phyloP scores from a whole-genome alignment of 306 rosid species.

The Castanopsis chinensis region DNA sequence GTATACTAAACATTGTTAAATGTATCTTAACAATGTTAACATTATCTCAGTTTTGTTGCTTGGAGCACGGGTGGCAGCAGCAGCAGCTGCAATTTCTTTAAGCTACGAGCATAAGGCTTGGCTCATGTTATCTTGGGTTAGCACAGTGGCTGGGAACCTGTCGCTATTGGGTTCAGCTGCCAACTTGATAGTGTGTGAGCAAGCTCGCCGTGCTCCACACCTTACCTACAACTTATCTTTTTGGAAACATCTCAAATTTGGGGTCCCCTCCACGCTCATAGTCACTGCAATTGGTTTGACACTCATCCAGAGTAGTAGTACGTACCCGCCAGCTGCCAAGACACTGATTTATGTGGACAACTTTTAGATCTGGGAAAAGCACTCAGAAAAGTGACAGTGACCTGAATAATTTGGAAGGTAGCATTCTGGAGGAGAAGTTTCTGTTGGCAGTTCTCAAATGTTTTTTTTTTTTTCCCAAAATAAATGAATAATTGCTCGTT shows the following conservation, averaged over 20 bases:
- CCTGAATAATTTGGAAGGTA: too few relatives aligned
- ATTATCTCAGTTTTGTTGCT: slow-evolving; percentile 64
- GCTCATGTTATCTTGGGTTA: slow-evolving; percentile 86
- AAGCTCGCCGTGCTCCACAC: slow-evolving; percentile 68
- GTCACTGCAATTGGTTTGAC: slow-evolving; percentile 79
- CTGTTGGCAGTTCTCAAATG: too few relatives aligned
- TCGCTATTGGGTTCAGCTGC: slow-evolving; percentile 86
- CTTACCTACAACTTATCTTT: slow-evolving; percentile 67
- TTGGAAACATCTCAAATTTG: slow-evolving; percentile 86
- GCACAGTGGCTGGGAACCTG: slow-evolving; percentile 81
- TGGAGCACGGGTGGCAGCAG: slow-evolving; percentile 75
- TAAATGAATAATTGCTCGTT: too few relatives aligned
- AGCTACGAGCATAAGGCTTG: slow-evolving; percentile 68
- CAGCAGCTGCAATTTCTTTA: slow-evolving; percentile 32
- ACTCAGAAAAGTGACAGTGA: too few relatives aligned
- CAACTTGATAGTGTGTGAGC: slow-evolving; percentile 88
- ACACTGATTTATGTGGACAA: too few relatives aligned
- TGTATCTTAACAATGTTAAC: neutral
- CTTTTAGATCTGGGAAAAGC: too few relatives aligned
- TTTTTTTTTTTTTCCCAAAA: too few relatives aligned
- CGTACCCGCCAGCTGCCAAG: too few relatives aligned
- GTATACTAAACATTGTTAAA: too few relatives aligned
- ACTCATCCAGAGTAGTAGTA: slow-evolving; percentile 26
- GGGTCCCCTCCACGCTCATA: slow-evolving; percentile 73
- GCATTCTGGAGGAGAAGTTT: too few relatives aligned